Base-by-base conservation (phyloP, 306 rosid species). In the Castanea crenata region DNA sequence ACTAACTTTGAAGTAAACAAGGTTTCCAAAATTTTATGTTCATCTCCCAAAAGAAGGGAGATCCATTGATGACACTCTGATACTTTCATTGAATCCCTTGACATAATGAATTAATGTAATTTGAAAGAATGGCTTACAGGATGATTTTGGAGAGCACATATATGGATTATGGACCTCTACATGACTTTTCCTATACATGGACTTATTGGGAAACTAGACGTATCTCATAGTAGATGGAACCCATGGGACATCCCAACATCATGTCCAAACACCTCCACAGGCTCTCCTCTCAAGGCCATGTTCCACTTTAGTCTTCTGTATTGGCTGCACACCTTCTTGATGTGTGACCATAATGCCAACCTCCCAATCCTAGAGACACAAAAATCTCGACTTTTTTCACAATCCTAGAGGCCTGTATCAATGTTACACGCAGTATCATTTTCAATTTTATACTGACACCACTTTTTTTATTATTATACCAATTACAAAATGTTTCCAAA, bases 1-100 rank as follows among this genome's bases (percentile, higher is more conserved):
- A 35, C 77, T 81, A 56, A 84, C 76, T 64, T 65, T 35, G 67
- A 78, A 70, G 58, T 34, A 52, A 69, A 79, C 74, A 61, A 62
- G 57, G 6, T 68, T 75, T 62, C 75, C 65, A 57, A 46, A 57
- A 31, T 14, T 74, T 64, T 68, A 5, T 70, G 76, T 51, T 69
- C 51, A 72, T 75, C 46, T 80, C 71, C 79, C 74, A 18, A 35
- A 76, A 44, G 74, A 31, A 16, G 57, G 54, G 76, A 76, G 65
- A 69, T 31, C 67, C 63, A 56, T 35, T 23, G 1, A 49, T 38
- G 31, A 76, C 68, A 20, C 54, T 59, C 58, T 49, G 51, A 71
- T 38, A 35, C 67, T 44, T 2, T 12, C 20, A 41, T 49, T 46
- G 38, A 46, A 9, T 44, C 61, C 59, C 9, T 4, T 65, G 7